Base-by-base conservation (phyloP, 192 early-diverging fungal genomes). In the Cladochytrium replicatum region DNA sequence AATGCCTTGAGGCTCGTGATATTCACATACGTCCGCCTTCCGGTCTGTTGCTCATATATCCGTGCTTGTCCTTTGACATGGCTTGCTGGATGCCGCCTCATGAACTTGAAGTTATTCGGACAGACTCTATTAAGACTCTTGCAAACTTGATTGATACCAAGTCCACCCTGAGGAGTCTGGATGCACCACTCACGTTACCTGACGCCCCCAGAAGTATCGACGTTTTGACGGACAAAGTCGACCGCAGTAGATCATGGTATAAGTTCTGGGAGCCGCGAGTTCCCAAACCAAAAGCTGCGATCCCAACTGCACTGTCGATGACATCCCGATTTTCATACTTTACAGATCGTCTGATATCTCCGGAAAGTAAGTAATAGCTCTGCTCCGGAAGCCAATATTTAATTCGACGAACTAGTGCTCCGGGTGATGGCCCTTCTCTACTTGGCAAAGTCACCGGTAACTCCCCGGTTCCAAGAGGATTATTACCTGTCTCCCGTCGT, bases 61-160 rank as follows among this genome's bases (percentile, higher is more conserved):
- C 89, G 6, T 85, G 83, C 52, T 74, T 96, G 34, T 78, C 86
- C 30, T 91, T 98, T 49, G 89, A 95, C 48, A 75, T 95, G 54
- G 76, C 81, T 5, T 91, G 88, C 46, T 98, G 94, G 70, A 92
- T 97, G 77, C 71, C 84, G 0, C 58, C 61, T 0, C 60, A 68
- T 8, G 69, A 84, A 37, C 44, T 84, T 15, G 59, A 69, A 1
- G 58, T 86, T 22, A 73, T 85, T 32, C 54, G 80, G 3, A 67
- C 77, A 0, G 85, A 86, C 53, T 81, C 78, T 1, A 60, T 58
- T 31, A 30, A 58, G 1, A 58, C 63, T 9, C 50, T 68, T 6
- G 37, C 61, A 8, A 48, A 60, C 17, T 46, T 79, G 34, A 54
- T 75, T 2, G 73, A 74, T 9, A 55, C 73, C 6, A 87, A 87